Base-by-base conservation (phyloP, 2,329 filamentous ascomycete genomes). In the Aspergillus nomiae region DNA sequence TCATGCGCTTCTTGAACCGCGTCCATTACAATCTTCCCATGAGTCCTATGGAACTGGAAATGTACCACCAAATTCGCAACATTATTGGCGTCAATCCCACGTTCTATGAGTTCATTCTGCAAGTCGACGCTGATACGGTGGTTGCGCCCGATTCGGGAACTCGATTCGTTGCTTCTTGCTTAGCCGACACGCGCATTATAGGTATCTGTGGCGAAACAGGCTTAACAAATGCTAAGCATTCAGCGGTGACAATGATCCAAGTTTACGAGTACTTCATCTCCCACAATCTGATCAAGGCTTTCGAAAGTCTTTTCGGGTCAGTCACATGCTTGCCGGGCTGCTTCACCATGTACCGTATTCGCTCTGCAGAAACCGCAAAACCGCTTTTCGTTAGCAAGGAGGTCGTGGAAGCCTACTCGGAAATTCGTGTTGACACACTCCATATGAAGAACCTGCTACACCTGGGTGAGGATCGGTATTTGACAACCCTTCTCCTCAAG, bases 191-290 rank as follows among this genome's bases (percentile, higher is more conserved):
- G 30, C 90, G 92, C 61, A 84, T 98, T n/a, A 94, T 97, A 73
- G 95, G 91, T 60, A 88, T 95, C 56, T 99, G 95, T 74, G 95
- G 95, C 80, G 95, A 99, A 80, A 99, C 95, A 0, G 91, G 91
- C 19, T 84, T 99, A 55, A 94, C 90, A 66, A 99, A 99, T 75
- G 91, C 93, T 64, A 97, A 97, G 78, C 86, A 90, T 8, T 97
- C 94, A 1, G 92, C 96, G 74, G 88, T 96, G 69, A 99, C 95
- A 58, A 98, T 98, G 94, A 99, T 99, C 77, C 95, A 99, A 80
- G 94, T 99, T 38, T 99, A 98, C 84, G 94, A 99, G 80, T 99
- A 99, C 85, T 99, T 94, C 83, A 99, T 99, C 73, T 98, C 94
- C 58, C 94, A 99, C 84, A 96, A 98, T 77, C 81, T 99, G 70